A percentile compares a stretch with the other conserved stretches of the same genome.
Evolutionary conservation across 2,329 filamentous ascomycete genomes (phyloP).

Genomic region (Botryotinia convoluta): DNA sequence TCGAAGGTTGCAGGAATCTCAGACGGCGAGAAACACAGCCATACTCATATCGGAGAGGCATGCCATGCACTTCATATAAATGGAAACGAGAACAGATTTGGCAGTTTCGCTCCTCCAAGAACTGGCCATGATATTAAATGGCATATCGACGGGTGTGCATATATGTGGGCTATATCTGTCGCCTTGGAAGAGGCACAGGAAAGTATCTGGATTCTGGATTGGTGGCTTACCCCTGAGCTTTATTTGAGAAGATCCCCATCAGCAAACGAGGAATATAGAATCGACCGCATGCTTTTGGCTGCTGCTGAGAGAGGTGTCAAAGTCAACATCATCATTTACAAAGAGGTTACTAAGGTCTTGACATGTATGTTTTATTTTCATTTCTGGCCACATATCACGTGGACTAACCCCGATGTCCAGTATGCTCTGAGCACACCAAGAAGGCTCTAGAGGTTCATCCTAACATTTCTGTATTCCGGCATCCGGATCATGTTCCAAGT

Average conservation of each 20-base stretch:
- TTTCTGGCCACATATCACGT: not conserved
- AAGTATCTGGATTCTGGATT: constrained; percentile 76
- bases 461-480: constrained; percentile 85
- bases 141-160: constrained; percentile 81
- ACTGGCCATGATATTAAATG: constrained; percentile 75
- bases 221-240: constrained; percentile 84
- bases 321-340: constrained; percentile 86
- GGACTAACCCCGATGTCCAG: constrained; percentile 41
- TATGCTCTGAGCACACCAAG: constrained; percentile 73
- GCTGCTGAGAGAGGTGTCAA: constrained; percentile 82
- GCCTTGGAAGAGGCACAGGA: constrained; percentile 75
- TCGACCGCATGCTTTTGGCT: constrained; percentile 78
- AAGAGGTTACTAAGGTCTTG: constrained; percentile 80
- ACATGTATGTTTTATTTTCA: constrained; percentile 61
- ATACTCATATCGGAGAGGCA: constrained; percentile 44
- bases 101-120: constrained; percentile 71
- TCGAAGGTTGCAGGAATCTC: constrained; percentile 36
- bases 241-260: constrained; percentile 82
- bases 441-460: constrained; percentile 75
- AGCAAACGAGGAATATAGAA: constrained; percentile 75
- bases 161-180: constrained; percentile 80
- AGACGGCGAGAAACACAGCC: constrained; percentile 42
- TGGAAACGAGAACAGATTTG: constrained; percentile 52
- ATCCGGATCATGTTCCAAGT: constrained; percentile 83
- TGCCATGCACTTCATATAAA: constrained; percentile 44